Evolutionary conservation across 2,329 filamentous ascomycete genomes (phyloP).

Genomic region (Beauveria rudraprayagi): DNA sequence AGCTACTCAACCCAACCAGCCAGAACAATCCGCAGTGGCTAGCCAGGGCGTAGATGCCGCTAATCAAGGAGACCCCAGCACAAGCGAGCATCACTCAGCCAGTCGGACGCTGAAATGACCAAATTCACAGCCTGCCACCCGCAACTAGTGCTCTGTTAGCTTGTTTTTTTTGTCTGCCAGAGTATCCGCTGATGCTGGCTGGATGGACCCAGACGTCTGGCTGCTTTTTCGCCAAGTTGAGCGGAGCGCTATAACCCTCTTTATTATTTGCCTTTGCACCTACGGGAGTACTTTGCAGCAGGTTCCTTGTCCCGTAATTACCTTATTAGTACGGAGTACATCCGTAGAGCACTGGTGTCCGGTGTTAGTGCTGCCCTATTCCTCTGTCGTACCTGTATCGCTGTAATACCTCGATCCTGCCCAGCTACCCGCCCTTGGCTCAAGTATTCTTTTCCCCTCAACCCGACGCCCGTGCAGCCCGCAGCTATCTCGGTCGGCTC

Average conservation of each 20-base stretch:
- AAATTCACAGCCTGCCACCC: background rate
- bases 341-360: too few species aligned
- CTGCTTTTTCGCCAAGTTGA: background rate
- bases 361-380: background rate
- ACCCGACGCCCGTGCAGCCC: background rate
- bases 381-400: background rate
- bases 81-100: constrained; percentile 2
- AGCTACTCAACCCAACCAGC: background rate
- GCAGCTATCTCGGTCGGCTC: background rate
- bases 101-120: background rate
- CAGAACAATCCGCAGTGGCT: constrained; percentile 1
- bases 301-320: too few species aligned
- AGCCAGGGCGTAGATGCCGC: constrained; percentile 8
- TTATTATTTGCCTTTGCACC: too few species aligned
- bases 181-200: background rate
- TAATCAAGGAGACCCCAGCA: constrained; percentile 5
- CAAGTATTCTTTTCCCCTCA: background rate
- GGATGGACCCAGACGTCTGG: background rate
- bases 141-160: background rate
- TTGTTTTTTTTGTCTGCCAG: background rate
- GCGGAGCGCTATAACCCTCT: background rate
- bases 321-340: too few species aligned
- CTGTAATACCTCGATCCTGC: background rate
- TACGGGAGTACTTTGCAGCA: too few species aligned
- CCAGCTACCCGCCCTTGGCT: background rate